Evolutionary conservation across 768 basidiomycete species (phyloP).

Genomic region (Lyophyllum decastes): DNA sequence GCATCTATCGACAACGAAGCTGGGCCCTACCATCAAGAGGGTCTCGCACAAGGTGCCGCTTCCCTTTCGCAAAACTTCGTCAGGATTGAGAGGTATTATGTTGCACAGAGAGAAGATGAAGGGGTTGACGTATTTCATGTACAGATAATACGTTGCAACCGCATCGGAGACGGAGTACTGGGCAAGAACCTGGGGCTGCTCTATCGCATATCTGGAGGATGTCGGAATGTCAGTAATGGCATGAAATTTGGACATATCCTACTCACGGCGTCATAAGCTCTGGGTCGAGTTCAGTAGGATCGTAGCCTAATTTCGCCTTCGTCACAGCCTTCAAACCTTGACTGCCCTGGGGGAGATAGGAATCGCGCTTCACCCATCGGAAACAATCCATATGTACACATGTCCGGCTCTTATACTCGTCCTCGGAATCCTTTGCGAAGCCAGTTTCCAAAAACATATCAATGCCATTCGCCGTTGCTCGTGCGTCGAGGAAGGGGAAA

Average conservation of each 20-base stretch:
- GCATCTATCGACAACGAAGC: neutral
- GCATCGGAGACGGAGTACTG: conserved; percentile 99
- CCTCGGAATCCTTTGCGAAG: conserved; percentile 87
- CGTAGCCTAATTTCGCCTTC: conserved; percentile 92
- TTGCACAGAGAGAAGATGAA: conserved; percentile 99
- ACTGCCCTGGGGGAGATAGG: conserved; percentile 96
- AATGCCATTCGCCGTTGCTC: conserved; percentile 85
- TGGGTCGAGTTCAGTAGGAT: conserved; percentile 96
- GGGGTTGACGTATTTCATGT: conserved; percentile 99
- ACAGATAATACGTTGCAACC: conserved; percentile 98
- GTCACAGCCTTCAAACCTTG: conserved; percentile 99
- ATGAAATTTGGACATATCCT: neutral
- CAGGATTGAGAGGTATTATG: conserved; percentile 95
- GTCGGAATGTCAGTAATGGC: neutral
- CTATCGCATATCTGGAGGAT: conserved; percentile 80
- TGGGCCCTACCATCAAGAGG: conserved; percentile 83
- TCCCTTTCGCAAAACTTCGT: conserved; percentile 95
- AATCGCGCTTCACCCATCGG: conserved; percentile 99
- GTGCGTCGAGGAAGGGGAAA: conserved; percentile 92
- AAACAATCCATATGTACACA: conserved; percentile 99
- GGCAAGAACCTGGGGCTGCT: conserved; percentile 91
- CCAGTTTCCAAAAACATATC: conserved; percentile 97
- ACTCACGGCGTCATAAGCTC: conserved; percentile 98
- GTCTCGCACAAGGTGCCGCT: conserved; percentile 98
- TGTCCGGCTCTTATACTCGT: conserved; percentile 90